phyloP scores from a whole-genome alignment of 1,139 yeast species.

The Diutina scorzettiae region DNA sequence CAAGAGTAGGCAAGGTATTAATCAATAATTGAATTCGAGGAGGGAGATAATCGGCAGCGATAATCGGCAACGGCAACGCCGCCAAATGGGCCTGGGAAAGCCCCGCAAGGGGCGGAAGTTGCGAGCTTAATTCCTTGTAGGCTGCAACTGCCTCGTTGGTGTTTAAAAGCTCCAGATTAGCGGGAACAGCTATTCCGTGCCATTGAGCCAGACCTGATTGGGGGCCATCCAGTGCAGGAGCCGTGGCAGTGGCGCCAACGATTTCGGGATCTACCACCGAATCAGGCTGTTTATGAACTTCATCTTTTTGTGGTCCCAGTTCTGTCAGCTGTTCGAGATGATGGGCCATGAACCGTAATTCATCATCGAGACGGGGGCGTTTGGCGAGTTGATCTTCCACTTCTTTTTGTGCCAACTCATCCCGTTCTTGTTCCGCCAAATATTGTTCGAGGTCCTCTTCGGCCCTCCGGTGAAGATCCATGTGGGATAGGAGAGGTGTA shows the following conservation, averaged over 20 bases:
- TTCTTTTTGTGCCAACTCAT: conserved; percentile 3
- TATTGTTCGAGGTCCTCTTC: conserved; percentile 4
- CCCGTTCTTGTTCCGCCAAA: conserved; percentile 4
- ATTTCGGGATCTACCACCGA: neutral
- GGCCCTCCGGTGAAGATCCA: conserved; percentile 6
- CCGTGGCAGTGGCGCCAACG: neutral
- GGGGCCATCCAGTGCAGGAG: neutral
- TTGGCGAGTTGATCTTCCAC: neutral
- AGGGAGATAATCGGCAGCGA: conserved; percentile 45
- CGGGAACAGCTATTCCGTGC: conserved; percentile 8
- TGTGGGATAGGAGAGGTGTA: neutral
- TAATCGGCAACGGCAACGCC: conserved; percentile 44
- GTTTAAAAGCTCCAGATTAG: conserved; percentile 26
- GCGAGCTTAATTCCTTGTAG: conserved; percentile 29
- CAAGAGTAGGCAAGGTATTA: conserved; percentile 60
- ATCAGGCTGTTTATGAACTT: neutral
- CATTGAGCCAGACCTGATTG: neutral
- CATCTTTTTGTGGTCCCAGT: neutral
- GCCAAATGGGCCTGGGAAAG: conserved; percentile 43
- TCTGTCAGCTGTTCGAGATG: conserved; percentile 1
- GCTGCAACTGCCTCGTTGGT: conserved; percentile 33
- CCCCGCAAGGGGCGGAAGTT: conserved; percentile 25
- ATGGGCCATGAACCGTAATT: conserved; percentile 3
- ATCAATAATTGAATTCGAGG: conserved; percentile 50
- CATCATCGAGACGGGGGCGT: conserved; percentile 6